Evolutionary conservation across 78 protist genomes (phyloP).

Genomic region (Monocercomonoides exilis): DNA sequence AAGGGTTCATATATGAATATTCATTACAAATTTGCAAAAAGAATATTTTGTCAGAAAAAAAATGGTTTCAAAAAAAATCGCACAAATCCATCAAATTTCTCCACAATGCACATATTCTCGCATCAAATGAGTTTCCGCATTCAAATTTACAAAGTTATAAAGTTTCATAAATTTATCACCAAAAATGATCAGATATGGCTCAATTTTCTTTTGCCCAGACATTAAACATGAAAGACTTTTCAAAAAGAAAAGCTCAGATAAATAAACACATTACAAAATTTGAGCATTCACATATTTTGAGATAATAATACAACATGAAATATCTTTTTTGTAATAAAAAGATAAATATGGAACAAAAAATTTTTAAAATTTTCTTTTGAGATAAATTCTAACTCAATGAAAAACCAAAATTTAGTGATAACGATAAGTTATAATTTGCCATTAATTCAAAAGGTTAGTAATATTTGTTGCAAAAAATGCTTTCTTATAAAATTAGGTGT

Average conservation of each 20-base stretch:
- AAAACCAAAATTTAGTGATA: too few relatives aligned
- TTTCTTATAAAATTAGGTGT: too few relatives aligned
- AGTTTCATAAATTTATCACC: not conserved
- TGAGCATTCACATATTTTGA: not conserved
- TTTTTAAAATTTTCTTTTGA: too few relatives aligned
- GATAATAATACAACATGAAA: not conserved
- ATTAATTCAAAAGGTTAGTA: too few relatives aligned
- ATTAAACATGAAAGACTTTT: constrained; percentile 2
- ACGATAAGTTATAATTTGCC: too few relatives aligned
- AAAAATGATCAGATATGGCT: constrained; percentile 21
- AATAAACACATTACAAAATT: not conserved
- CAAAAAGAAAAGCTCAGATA: not conserved
- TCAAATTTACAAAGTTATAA: constrained; percentile 1
- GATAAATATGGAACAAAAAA: constrained; percentile 4
- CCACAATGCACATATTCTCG: too few relatives aligned
- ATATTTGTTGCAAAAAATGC: too few relatives aligned
- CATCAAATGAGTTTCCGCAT: not conserved
- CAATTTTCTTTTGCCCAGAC: not conserved
- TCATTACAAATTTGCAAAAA: constrained; percentile 4
- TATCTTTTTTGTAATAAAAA: not conserved
- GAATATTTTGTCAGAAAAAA: not conserved
- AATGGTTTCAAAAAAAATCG: not conserved
- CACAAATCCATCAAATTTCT: too few relatives aligned
- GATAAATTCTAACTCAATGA: too few relatives aligned
- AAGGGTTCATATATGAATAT: too few relatives aligned